These are phyloP conservation scores for Russula sp. DNA, from an alignment of 768 basidiomycete species.

Conservation along the genomic window DNA sequence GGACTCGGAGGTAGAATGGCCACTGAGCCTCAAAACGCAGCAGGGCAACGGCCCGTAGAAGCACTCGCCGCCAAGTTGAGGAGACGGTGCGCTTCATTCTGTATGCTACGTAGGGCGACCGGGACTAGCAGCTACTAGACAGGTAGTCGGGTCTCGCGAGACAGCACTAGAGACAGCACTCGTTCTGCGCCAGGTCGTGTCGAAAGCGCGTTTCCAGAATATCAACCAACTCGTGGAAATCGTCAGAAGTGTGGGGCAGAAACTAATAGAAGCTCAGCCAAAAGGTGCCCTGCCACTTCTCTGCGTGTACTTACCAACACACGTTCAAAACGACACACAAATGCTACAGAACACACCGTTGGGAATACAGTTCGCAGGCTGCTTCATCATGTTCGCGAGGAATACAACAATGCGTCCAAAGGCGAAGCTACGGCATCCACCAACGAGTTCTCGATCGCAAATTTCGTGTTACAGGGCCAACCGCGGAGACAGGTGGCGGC, in stretches of 20 bases:
- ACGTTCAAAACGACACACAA: not conserved
- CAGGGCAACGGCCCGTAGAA: constrained; percentile 59
- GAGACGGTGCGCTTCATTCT: constrained; percentile 49
- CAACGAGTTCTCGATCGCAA: constrained; percentile 64
- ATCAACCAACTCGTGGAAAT: constrained; percentile 79
- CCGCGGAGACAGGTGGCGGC: constrained; percentile 43
- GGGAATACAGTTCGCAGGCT: constrained; percentile 93
- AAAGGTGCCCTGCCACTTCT: constrained; percentile 56
- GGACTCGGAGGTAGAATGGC: constrained; percentile 37
- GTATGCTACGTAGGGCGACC: constrained; percentile 10
- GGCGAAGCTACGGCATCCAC: constrained; percentile 36
- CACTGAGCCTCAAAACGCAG: constrained; percentile 34
- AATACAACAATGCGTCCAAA: constrained; percentile 76
- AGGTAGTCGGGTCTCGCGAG: constrained; percentile 85
- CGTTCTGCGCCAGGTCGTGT: constrained; percentile 84
- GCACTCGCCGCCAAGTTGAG: constrained; percentile 62
- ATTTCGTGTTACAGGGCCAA: constrained; percentile 78
- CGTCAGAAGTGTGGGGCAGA: constrained; percentile 73
- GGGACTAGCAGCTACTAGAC: constrained; percentile 42
- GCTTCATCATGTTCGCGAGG: constrained; percentile 90
- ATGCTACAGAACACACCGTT: constrained; percentile 74
- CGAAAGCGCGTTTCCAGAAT: constrained; percentile 78
- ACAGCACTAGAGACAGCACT: constrained; percentile 87
- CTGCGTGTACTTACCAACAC: constrained; percentile 11
- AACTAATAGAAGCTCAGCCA: constrained; percentile 85